These are phyloP conservation scores for Fusarium clavum DNA, from an alignment of 2,329 filamentous ascomycete species.

Conservation along the genomic window DNA sequence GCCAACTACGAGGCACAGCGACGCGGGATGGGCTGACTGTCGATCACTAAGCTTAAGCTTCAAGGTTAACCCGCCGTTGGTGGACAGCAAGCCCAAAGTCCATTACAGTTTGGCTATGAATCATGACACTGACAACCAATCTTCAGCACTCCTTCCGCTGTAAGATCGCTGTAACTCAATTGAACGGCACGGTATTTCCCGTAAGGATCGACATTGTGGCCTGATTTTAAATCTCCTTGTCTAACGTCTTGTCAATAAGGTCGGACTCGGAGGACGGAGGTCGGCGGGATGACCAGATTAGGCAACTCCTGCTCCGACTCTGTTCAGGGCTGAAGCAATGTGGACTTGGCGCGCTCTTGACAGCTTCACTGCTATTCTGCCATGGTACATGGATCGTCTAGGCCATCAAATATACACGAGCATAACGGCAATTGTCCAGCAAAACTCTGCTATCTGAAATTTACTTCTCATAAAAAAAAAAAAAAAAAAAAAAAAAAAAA, in stretches of 20 bases:
- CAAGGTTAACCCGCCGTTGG: neutral
- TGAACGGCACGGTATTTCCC: neutral
- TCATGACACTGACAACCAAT: constrained; percentile 5
- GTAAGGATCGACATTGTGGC: constrained; percentile 2
- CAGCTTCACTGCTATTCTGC: neutral
- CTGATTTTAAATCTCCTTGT: neutral
- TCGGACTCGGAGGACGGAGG: neutral
- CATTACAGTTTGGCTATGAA: constrained; percentile 10
- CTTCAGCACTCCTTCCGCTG: neutral
- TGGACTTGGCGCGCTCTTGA: neutral
- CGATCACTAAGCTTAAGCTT: neutral
- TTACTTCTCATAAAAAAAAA: no score
- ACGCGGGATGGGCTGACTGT: neutral
- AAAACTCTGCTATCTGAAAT: neutral
- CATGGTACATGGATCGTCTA: neutral
- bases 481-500: no score
- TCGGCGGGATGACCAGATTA: neutral
- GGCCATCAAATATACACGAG: neutral
- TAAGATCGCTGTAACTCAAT: neutral
- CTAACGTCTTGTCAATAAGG: neutral
- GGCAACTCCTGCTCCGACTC: neutral
- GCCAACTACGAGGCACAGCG: neutral
- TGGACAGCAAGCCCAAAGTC: neutral
- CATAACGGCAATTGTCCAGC: neutral
- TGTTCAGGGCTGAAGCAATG: neutral